A percentile compares a stretch with the other conserved stretches of the same genome.
phyloP scores from a whole-genome alignment of 2,329 filamentous ascomycete genomes.

The Colletotrichum sp. region DNA sequence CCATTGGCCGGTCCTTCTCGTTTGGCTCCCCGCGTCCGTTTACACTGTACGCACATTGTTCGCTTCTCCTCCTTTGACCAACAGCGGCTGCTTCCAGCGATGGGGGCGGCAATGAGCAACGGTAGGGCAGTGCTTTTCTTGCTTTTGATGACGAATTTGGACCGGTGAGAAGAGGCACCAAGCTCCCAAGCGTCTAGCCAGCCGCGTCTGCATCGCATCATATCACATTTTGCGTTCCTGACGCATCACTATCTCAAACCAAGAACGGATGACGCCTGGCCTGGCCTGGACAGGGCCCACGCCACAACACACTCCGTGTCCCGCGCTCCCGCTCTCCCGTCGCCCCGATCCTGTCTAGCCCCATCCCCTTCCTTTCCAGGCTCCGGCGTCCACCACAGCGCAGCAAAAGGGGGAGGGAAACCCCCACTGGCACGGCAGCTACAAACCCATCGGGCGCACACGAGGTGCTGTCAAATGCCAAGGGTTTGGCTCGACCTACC shows the following conservation, averaged over 20 bases:
- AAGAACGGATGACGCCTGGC: neutral
- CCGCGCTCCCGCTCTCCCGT: conserved; percentile 2
- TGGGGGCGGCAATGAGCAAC: neutral
- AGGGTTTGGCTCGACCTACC: neutral
- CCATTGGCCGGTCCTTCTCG: neutral
- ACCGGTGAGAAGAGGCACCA: neutral
- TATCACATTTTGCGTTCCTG: conserved; percentile 1
- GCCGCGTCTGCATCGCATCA: neutral
- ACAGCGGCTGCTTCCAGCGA: neutral
- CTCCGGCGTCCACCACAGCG: neutral
- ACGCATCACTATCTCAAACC: neutral
- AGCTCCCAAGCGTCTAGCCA: neutral
- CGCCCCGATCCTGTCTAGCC: neutral
- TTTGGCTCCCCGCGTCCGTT: neutral
- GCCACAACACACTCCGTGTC: neutral
- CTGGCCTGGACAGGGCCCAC: neutral
- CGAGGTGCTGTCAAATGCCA: neutral
- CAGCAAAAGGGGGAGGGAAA: neutral
- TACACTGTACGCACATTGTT: neutral
- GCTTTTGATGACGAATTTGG: neutral
- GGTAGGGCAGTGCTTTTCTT: neutral
- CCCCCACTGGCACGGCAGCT: neutral
- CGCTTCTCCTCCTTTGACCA: neutral
- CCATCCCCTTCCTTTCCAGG: neutral
- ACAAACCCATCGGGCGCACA: neutral